Evolutionary conservation across 345 rosid species (phyloP).

Genomic region (Combretum micranthum): DNA sequence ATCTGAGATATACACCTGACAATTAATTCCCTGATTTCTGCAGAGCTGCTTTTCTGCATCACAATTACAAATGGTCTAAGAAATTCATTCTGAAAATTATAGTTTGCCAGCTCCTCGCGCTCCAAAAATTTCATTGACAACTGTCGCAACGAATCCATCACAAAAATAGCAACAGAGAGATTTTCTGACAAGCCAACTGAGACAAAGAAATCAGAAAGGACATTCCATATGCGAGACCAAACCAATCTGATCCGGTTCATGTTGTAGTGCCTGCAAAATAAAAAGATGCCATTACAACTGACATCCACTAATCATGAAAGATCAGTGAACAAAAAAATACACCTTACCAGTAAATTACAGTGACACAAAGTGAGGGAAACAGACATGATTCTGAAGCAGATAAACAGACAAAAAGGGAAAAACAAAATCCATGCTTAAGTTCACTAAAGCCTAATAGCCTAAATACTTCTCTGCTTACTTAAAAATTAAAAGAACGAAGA

Average conservation of each 20-base stretch:
- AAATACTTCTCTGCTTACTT: too few species aligned
- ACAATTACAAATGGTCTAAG: conserved; percentile 89
- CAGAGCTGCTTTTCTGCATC: conserved; percentile 81
- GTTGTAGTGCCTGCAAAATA: conserved; percentile 80
- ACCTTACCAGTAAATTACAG: not conserved
- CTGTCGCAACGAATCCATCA: conserved; percentile 95
- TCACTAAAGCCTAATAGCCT: too few species aligned
- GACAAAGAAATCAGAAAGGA: conserved; percentile 90
- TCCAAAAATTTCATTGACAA: conserved; percentile 95
- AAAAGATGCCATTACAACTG: conserved; percentile 3
- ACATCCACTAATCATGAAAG: too few species aligned
- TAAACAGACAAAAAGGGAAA: too few species aligned
- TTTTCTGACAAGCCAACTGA: conserved; percentile 94
- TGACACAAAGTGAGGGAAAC: not conserved
- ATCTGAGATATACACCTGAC: conserved; percentile 94
- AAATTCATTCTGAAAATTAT: conserved; percentile 95
- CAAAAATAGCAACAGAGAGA: conserved; percentile 93
- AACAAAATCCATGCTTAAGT: too few species aligned
- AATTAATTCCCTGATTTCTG: conserved; percentile 85
- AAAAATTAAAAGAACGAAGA: too few species aligned
- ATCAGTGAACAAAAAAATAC: not conserved
- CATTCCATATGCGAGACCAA: conserved; percentile 96
- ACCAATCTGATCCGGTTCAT: conserved; percentile 97
- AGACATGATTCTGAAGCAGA: not conserved
- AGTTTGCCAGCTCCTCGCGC: conserved; percentile 95